Conservation (phyloP, 345 rosid genomes). For the Hibiscus mutabilis region DNA sequence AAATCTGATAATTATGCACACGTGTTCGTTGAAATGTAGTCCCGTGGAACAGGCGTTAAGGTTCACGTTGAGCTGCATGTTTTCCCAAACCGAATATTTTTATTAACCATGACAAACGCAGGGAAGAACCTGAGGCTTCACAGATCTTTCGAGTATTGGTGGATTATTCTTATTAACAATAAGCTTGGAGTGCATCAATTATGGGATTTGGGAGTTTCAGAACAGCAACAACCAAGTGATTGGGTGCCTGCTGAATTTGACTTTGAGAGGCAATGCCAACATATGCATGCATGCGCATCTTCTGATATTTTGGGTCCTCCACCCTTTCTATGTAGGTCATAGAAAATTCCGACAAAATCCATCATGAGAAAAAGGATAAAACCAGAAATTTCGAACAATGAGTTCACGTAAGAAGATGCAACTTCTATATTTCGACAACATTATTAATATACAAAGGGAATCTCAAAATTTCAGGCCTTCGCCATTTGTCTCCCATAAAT, state of each 20-base stretch:
- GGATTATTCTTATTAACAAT: too few relatives aligned
- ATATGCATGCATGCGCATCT: too few relatives aligned
- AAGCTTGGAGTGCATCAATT: conserved; percentile 61
- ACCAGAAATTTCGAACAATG: not conserved
- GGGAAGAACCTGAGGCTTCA: too few relatives aligned
- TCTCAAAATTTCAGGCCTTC: conserved; percentile 1
- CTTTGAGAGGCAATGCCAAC: not conserved
- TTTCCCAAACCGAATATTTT: not conserved
- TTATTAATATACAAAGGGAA: not conserved
- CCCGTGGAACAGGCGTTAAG: not conserved
- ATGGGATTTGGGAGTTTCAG: conserved; percentile 54
- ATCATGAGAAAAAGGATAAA: too few relatives aligned
- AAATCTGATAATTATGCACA: too few relatives aligned
- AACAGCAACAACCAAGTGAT: not conserved
- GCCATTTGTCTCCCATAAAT: conserved; percentile 8
- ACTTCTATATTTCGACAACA: conserved; percentile 1
- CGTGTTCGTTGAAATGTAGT: not conserved
- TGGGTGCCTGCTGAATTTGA: conserved; percentile 18
- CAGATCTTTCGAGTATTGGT: too few relatives aligned
- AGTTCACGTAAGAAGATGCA: not conserved
- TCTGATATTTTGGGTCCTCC: too few relatives aligned
- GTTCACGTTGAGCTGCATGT: not conserved
- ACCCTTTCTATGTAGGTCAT: too few relatives aligned
- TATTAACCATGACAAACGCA: not conserved
- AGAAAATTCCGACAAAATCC: too few relatives aligned